Percentiles rank a stretch among this genome's conserved stretches.
phyloP scores from a whole-genome alignment of 495 filamentous ascomycete species.

The Cercophora samala region DNA sequence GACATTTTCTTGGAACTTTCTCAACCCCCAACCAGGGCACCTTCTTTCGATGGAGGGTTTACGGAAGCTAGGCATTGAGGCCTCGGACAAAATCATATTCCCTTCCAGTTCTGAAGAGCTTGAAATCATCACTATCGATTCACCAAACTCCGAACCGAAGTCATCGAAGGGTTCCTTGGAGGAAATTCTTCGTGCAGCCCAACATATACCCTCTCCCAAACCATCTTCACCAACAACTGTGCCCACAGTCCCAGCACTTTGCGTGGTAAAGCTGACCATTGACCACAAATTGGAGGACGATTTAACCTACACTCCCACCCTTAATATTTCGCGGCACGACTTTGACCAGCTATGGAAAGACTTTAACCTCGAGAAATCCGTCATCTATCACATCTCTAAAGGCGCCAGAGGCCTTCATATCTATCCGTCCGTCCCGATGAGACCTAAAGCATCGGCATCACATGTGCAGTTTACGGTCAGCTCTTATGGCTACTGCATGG shows the following conservation, averaged over 20 bases:
- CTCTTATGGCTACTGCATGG: background rate
- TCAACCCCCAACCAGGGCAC: too few species aligned
- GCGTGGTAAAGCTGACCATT: background rate
- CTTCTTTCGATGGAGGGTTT: background rate
- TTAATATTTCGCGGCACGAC: background rate
- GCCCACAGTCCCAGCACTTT: background rate
- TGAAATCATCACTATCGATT: background rate
- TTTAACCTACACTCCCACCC: background rate
- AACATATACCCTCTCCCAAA: background rate
- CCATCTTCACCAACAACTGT: background rate
- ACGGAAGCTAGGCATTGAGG: background rate
- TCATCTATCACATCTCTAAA: background rate
- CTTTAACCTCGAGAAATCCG: background rate
- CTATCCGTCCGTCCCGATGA: background rate
- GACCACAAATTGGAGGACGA: background rate
- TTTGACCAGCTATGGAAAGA: background rate
- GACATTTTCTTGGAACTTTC: too few species aligned
- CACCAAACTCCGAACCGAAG: background rate
- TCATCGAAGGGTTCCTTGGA: background rate
- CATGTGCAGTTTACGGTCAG: background rate
- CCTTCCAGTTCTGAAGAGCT: background rate
- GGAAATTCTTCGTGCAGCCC: background rate
- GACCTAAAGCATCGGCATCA: too few species aligned
- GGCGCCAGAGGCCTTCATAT: background rate
- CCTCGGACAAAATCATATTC: background rate